Evolutionary conservation across 495 filamentous ascomycete genomes (phyloP).

Genomic region (Bryoglossum gracile): DNA sequence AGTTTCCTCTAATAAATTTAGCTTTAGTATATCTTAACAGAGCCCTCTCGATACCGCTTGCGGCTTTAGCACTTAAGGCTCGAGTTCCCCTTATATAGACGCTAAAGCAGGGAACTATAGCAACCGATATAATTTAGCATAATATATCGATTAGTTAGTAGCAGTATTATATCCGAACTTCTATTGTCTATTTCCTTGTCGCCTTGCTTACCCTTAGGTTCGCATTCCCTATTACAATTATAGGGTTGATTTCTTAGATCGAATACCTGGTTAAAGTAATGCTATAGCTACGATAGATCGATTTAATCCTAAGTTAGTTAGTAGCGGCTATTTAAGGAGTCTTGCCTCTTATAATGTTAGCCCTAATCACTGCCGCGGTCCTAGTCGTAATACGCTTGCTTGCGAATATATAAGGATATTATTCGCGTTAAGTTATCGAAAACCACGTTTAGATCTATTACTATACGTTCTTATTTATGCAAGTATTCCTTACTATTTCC

Average conservation of each 20-base stretch:
- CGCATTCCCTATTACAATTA: constrained; percentile 66
- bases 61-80: constrained; percentile 44
- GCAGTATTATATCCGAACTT: constrained; percentile 57
- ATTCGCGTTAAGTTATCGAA: constrained; percentile 69
- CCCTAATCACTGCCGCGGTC: constrained; percentile 56
- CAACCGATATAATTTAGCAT: constrained; percentile 64
- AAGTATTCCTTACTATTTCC: constrained; percentile 85
- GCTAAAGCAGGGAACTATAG: constrained; percentile 27
- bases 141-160: constrained; percentile 54
- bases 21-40: constrained; percentile 82
- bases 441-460: constrained; percentile 80
- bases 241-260: constrained; percentile 59
- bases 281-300: constrained; percentile 54
- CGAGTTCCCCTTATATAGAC: constrained; percentile 12
- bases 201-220: constrained; percentile 55
- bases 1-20: constrained; percentile 69
- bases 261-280: constrained; percentile 45
- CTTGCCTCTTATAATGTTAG: constrained; percentile 55
- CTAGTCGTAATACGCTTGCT: constrained; percentile 50
- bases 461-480: constrained; percentile 87
- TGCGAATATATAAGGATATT: constrained; percentile 51
- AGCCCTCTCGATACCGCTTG: constrained; percentile 64
- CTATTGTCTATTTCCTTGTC: constrained; percentile 50
- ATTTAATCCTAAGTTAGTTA: constrained; percentile 44
- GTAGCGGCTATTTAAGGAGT: constrained; percentile 62